Evolutionary conservation across 2,329 filamentous ascomycete genomes (phyloP), one percentile per base, ranked within the genome.

Genomic region (Stagonosporopsis rhizophila): DNA sequence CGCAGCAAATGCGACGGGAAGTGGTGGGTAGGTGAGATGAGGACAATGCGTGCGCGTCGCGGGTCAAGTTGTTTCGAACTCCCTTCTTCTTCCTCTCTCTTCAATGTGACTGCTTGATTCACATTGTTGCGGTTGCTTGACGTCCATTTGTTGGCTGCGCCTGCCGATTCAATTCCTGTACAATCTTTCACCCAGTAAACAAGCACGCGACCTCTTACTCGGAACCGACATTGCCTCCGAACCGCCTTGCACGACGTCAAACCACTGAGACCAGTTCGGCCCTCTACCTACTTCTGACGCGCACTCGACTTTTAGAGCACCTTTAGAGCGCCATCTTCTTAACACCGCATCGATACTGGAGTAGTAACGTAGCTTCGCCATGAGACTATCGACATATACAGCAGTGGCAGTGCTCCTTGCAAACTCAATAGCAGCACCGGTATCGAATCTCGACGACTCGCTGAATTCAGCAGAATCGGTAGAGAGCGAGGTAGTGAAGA

Each of bases 301-400:
- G 22, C 17, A 19, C 8, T 27, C 22, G 37, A 9, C 42, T n/a
- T n/a, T n/a, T 19, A 12, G 17, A 6, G 22, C n/a, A n/a, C n/a
- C n/a, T n/a, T n/a, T n/a, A n/a, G n/a, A n/a, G 25, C 28, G 25
- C 32, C 47, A 47, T 56, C 47, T 56, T 46, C 20, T 47, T 49
- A 57, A 20, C 34, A 48, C 34, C 25, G 14, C 54, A 52, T 58
- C 27, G 28, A 52, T 52, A 49, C 39, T 17, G 17, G 9, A 57
- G 44, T 20, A 48, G 32, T 8, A 15, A 15, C 20, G 17, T 9
- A 46, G 25, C 32, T 38, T 46, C 39, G 51, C 52, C 23, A 75
- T 75, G 73, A 70, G 61, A 56, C 48, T 73, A 50, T 63, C 60
- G 15, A 59, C 56, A 58, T 73, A 58, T 55, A 59, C 64, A 30